A percentile compares a stretch with the other conserved stretches of the same genome.
Evolutionary conservation across 768 basidiomycete species (phyloP).

Genomic region (Clitopilus hobsonii): DNA sequence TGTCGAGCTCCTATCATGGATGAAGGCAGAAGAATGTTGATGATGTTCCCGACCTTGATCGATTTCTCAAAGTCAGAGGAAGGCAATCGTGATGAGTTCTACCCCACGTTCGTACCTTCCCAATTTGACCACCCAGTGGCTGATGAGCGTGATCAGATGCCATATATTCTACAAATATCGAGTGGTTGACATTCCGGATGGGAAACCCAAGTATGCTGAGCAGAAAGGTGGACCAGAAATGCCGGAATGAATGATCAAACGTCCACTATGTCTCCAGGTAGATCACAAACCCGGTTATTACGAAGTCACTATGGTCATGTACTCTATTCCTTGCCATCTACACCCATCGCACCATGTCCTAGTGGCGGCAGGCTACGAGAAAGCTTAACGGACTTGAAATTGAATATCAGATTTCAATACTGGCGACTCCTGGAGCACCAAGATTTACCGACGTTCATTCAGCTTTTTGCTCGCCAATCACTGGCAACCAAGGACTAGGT

Average conservation of each 20-base stretch:
- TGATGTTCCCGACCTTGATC: slow-evolving; percentile 9
- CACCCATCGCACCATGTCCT: too few relatives aligned
- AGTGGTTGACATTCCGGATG: slow-evolving; percentile 7
- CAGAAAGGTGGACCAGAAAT: slow-evolving; percentile 4
- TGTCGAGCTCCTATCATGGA: slow-evolving; percentile 11
- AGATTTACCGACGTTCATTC: too few relatives aligned
- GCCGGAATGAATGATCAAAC: not conserved
- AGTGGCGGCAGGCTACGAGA: too few relatives aligned
- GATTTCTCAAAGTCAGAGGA: slow-evolving; percentile 1
- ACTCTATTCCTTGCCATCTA: too few relatives aligned
- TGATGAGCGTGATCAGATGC: not conserved
- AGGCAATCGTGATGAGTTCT: slow-evolving; percentile 2
- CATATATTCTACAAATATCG: slow-evolving; percentile 10
- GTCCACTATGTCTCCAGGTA: not conserved
- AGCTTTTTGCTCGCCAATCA: too few relatives aligned
- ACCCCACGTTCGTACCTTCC: slow-evolving; percentile 5
- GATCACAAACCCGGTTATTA: too few relatives aligned
- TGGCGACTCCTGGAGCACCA: too few relatives aligned
- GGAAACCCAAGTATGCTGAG: slow-evolving; percentile 5
- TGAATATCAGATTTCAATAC: too few relatives aligned
- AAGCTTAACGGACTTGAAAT: too few relatives aligned
- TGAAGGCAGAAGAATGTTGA: slow-evolving; percentile 9
- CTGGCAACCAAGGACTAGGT: too few relatives aligned
- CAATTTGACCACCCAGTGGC: not conserved
- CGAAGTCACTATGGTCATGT: too few relatives aligned